Base-by-base conservation (phyloP, 1,139 yeast species). In the Diutina scorzettiae region DNA sequence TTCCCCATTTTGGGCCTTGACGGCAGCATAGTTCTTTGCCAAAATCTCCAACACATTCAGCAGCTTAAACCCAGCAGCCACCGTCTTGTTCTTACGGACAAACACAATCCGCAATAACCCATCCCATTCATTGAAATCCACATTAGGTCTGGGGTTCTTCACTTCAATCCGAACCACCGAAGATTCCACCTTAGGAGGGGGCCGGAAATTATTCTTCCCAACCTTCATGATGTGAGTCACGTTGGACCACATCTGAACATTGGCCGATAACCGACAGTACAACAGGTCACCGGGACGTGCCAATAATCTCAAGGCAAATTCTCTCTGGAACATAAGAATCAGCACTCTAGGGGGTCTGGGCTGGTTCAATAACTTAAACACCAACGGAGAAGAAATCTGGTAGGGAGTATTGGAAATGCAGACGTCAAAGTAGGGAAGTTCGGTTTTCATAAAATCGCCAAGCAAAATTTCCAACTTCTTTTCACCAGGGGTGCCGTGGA, bases 231-330 rank as follows among this genome's bases (percentile, higher is more conserved):
- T 85, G 60, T 91, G 98, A 6, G 95, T 87, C 19, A 93, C 96
- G 50, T 85, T 85, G 19, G 97, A 96, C 97, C 98, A 91, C 97
- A 91, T 89, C 57, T 91, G 98, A 0, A 91, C 97, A 56, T 91
- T 93, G 28, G 95, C 98, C 18, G 95, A 81, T 45, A 91, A 70
- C 53, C 99, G 74, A 60, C 96, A 87, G 64, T 91, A 91, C 41
- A 93, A 67, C 2, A 86, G 62, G 51, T 91, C 98, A 23, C 98
- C 98, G 0, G 99, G 98, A 51, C 95, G 76, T 1, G 98, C 98
- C 45, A 93, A 70, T 44, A 91, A 67, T 54, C 97, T 77, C 62
- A 91, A 62, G 3, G 98, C 98, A 59, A 91, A 91, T 58, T 91
- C 99, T 56, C 98, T 73, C 65, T 91, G 99, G 62, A 91, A 91